Conservation (phyloP, 169 alveolate species). For the Cytauxzoon felis region DNA sequence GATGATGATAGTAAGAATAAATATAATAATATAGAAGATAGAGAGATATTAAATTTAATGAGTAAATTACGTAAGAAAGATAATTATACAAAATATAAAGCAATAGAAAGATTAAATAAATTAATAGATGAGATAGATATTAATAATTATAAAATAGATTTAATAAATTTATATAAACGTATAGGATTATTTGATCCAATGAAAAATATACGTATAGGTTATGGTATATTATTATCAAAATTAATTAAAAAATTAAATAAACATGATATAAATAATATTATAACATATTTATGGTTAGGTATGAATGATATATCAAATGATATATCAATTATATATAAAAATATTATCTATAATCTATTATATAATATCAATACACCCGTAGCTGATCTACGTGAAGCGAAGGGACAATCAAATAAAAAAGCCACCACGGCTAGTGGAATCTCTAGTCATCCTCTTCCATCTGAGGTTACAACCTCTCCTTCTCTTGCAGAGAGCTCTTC, state of each 20-base stretch:
- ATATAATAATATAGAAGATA: not conserved
- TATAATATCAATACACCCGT: too few species aligned
- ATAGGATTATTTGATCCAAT: conserved; percentile 47
- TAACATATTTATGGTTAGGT: conserved; percentile 53
- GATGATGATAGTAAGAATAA: not conserved
- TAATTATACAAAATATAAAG: conserved; percentile 42
- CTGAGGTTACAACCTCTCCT: conserved; percentile 3
- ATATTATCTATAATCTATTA: conserved; percentile 39
- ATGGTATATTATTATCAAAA: conserved; percentile 22
- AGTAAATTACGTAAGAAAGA: conserved; percentile 57
- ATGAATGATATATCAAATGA: conserved; percentile 51
- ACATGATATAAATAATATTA: conserved; percentile 9
- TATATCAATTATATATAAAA: conserved; percentile 22
- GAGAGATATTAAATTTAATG: conserved; percentile 34
- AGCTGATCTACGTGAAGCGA: too few species aligned
- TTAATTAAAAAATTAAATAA: conserved; percentile 17
- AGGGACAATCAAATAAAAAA: too few species aligned
- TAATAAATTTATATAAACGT: conserved; percentile 36
- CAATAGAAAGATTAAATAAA: conserved; percentile 18
- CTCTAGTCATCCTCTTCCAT: too few species aligned
- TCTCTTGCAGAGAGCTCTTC: conserved; percentile 6
- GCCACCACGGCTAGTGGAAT: too few species aligned
- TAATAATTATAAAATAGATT: conserved; percentile 26
- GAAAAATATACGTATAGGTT: conserved; percentile 19
- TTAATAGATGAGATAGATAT: conserved; percentile 14